phyloP scores from a whole-genome alignment of 2,329 filamentous ascomycete genomes.

The Ophiosphaerella korrae region DNA sequence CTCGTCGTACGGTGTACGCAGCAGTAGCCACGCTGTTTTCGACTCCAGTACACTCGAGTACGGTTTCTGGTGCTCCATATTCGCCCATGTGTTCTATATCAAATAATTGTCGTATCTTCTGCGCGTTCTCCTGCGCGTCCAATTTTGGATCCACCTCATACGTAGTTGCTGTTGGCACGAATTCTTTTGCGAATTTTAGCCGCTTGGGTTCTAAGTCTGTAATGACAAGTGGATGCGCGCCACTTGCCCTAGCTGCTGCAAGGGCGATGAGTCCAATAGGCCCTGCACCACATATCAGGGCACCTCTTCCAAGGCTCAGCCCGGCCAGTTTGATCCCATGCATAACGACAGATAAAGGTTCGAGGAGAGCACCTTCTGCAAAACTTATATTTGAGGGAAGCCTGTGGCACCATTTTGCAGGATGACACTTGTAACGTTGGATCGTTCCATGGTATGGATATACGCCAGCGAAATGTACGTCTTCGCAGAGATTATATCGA shows the following conservation, averaged over 20 bases:
- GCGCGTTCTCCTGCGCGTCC: slow-evolving; percentile 57
- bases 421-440: slow-evolving; percentile 66
- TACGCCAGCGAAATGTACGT: slow-evolving; percentile 65
- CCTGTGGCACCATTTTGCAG: slow-evolving; percentile 58
- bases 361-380: slow-evolving; percentile 66
- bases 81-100: slow-evolving; percentile 51
- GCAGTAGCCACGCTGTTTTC: slow-evolving; percentile 67
- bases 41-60: slow-evolving; percentile 70
- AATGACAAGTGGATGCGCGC: slow-evolving; percentile 67
- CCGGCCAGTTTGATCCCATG: slow-evolving; percentile 62
- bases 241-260: slow-evolving; percentile 65
- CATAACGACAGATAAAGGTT: slow-evolving; percentile 67
- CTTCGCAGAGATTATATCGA: slow-evolving; percentile 68
- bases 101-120: slow-evolving; percentile 61
- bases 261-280: slow-evolving; percentile 69
- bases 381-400: slow-evolving; percentile 63
- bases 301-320: slow-evolving; percentile 60
- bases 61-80: slow-evolving; percentile 62
- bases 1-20: slow-evolving; percentile 61
- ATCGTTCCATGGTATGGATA: slow-evolving; percentile 66
- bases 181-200: slow-evolving; percentile 62
- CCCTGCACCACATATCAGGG: slow-evolving; percentile 63
- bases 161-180: slow-evolving; percentile 60
- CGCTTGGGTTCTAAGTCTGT: slow-evolving; percentile 65
- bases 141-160: slow-evolving; percentile 59